These are phyloP conservation scores for Lachnellula arida DNA, from an alignment of 2,329 filamentous ascomycete species.

Conservation along the genomic window DNA sequence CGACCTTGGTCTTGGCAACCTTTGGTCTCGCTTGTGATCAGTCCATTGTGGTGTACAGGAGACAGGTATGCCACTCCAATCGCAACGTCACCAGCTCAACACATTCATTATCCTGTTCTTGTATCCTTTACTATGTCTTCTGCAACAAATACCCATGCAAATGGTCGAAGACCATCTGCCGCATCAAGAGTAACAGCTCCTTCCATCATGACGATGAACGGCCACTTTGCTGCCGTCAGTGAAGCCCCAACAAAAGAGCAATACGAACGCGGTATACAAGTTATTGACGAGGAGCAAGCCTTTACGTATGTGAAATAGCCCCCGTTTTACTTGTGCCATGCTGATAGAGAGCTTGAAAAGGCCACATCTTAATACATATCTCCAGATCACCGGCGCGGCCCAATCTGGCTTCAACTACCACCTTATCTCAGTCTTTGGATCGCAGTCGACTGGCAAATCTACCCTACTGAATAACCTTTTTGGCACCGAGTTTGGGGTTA, in stretches of 20 bases:
- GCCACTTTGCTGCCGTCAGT: constrained; percentile 73
- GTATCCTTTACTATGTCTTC: constrained; percentile 21
- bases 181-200: constrained; percentile 31
- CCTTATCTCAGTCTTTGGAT: constrained; percentile 97
- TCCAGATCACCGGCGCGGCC: constrained; percentile 73
- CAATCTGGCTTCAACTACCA: constrained; percentile 98
- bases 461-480: constrained; percentile 95
- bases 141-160: constrained; percentile 19
- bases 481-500: constrained; percentile 92
- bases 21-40: not conserved
- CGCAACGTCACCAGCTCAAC: constrained; percentile 17
- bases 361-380: constrained; percentile 73
- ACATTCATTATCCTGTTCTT: constrained; percentile 2
- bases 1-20: not conserved
- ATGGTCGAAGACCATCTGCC: constrained; percentile 24
- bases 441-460: constrained; percentile 97
- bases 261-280: constrained; percentile 93
- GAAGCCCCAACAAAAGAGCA: constrained; percentile 57
- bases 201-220: constrained; percentile 57
- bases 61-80: constrained; percentile 6
- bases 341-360: constrained; percentile 41
- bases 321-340: not conserved
- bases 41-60: not conserved
- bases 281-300: constrained; percentile 91
- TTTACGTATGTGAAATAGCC: constrained; percentile 69